Evolutionary conservation across 2,329 filamentous ascomycete genomes (phyloP).

Genomic region (Penicillium sp.): DNA sequence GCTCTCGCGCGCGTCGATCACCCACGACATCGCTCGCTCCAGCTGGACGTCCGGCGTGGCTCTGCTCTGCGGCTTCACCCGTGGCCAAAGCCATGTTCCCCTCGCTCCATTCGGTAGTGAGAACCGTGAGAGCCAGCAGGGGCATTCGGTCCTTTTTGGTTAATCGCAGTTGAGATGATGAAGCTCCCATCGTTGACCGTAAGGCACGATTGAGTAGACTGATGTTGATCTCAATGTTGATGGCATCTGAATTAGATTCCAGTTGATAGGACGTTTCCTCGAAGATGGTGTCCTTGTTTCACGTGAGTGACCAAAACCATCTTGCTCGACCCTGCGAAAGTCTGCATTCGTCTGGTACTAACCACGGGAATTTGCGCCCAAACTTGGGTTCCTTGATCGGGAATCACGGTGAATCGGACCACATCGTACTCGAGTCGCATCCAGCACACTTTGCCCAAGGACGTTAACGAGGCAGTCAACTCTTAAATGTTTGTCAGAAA

Average conservation of each 20-base stretch:
- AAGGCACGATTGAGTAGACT: slow-evolving; percentile 82
- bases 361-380: slow-evolving; percentile 67
- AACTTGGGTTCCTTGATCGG: slow-evolving; percentile 89
- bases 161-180: slow-evolving; percentile 75
- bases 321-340: too few species aligned
- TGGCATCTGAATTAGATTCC: slow-evolving; percentile 85
- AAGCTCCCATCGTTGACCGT: slow-evolving; percentile 75
- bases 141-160: slow-evolving; percentile 89
- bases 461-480: slow-evolving; percentile 57
- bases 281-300: slow-evolving; percentile 69
- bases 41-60: slow-evolving; percentile 36
- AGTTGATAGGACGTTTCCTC: slow-evolving; percentile 68
- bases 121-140: slow-evolving; percentile 82
- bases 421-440: slow-evolving; percentile 80
- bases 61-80: slow-evolving; percentile 31
- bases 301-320: background rate
- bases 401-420: slow-evolving; percentile 90
- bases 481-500: slow-evolving; percentile 32
- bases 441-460: slow-evolving; percentile 79
- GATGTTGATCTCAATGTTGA: slow-evolving; percentile 95
- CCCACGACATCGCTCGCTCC: slow-evolving; percentile 23
- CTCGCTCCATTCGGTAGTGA: slow-evolving; percentile 48
- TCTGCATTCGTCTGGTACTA: slow-evolving; percentile 13
- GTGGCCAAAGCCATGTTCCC: slow-evolving; percentile 52
- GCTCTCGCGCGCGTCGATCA: slow-evolving; percentile 57